Conservation (phyloP, 495 filamentous ascomycete genomes). For the Thermothielavioides terrestris region DNA sequence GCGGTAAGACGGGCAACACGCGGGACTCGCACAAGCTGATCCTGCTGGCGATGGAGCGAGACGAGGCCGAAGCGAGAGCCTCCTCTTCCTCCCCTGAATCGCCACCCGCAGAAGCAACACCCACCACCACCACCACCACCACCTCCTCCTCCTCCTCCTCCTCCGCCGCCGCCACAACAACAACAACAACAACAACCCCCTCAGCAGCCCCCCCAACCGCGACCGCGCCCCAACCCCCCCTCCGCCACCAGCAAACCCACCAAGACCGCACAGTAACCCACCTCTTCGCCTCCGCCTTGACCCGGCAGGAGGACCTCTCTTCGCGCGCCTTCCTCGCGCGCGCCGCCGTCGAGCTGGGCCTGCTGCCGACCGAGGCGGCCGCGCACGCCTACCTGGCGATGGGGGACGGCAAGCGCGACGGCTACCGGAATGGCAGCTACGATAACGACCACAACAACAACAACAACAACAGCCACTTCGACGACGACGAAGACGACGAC, state of each 20-base stretch:
- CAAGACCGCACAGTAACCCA: conserved; percentile 58
- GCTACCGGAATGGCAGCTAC: too few relatives aligned
- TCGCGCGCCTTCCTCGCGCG: conserved; percentile 47
- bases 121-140: not conserved
- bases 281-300: conserved; percentile 63
- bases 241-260: conserved; percentile 22
- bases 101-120: not conserved
- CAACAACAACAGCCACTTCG: too few relatives aligned
- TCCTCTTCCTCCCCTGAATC: not conserved
- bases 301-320: conserved; percentile 67
- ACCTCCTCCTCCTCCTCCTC: not conserved
- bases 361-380: conserved; percentile 44
- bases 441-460: too few relatives aligned
- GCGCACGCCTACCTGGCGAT: conserved; percentile 50
- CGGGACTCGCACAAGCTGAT: conserved; percentile 69
- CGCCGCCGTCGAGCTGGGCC: conserved; percentile 44
- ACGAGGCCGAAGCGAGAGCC: conserved; percentile 22
- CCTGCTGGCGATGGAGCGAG: conserved; percentile 52
- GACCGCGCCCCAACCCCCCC: too few relatives aligned
- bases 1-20: conserved; percentile 65
- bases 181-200: not conserved
- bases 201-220: not conserved
- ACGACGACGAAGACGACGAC: too few relatives aligned
- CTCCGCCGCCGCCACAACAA: not conserved
- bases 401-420: too few relatives aligned